Evolutionary conservation across 805 yeast genomes (phyloP).

Genomic region (Saccharomycopsis javanensis): DNA sequence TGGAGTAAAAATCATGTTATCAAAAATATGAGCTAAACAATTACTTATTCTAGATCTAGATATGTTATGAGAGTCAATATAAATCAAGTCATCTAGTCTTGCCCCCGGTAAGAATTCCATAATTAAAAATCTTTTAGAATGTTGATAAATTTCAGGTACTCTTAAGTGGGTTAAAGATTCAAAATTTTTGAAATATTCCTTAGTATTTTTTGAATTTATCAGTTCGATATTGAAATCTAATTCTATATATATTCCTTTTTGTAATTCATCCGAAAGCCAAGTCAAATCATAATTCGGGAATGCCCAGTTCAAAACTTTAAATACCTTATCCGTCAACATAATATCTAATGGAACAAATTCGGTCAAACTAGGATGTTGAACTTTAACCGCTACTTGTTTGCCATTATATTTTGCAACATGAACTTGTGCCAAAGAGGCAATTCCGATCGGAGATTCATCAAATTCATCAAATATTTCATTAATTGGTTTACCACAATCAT

Average conservation of each 20-base stretch:
- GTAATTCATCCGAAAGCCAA: conserved; percentile 94
- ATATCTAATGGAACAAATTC: conserved; percentile 90
- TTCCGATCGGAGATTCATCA: conserved; percentile 74
- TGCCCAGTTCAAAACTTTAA: conserved; percentile 58
- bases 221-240: conserved; percentile 85
- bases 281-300: conserved; percentile 91
- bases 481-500: conserved; percentile 54
- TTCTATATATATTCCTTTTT: conserved; percentile 80
- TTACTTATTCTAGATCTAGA: conserved; percentile 70
- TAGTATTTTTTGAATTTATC: conserved; percentile 62
- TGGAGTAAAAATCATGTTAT: conserved; percentile 92
- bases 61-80: conserved; percentile 52
- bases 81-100: conserved; percentile 67
- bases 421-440: conserved; percentile 94
- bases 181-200: conserved; percentile 50
- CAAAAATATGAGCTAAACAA: conserved; percentile 83
- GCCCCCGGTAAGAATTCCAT: conserved; percentile 85
- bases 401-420: conserved; percentile 63
- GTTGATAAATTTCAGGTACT: conserved; percentile 62
- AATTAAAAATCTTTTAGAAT: conserved; percentile 61
- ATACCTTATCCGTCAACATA: conserved; percentile 64
- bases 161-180: conserved; percentile 61
- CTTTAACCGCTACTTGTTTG: conserved; percentile 80
- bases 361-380: conserved; percentile 83
- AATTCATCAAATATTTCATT: conserved; percentile 60